Conservation (phyloP, 129 eudicot species). For the Escallonia herrerae region DNA sequence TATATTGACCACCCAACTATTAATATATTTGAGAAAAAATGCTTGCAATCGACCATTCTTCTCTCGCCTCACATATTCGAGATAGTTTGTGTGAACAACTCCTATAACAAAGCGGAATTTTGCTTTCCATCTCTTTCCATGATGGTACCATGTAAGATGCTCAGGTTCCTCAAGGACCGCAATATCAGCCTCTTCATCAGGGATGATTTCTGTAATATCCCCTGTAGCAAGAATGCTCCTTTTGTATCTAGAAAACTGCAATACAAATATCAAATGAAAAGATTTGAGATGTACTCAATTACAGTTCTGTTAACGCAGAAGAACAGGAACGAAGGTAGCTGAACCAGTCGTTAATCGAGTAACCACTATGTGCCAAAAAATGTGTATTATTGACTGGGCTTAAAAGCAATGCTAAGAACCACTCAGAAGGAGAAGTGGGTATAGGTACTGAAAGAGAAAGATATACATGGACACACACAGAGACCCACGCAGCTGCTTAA, state of each 20-base stretch:
- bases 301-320: too few species aligned
- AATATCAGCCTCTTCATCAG: slow-evolving; percentile 91
- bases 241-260: slow-evolving; percentile 73
- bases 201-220: slow-evolving; percentile 79
- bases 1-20: slow-evolving; percentile 85
- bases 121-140: slow-evolving; percentile 86
- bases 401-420: too few species aligned
- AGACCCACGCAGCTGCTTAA: too few species aligned
- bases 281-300: too few species aligned
- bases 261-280: background rate
- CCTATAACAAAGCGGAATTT: slow-evolving; percentile 81
- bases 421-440: too few species aligned
- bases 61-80: slow-evolving; percentile 89
- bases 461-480: too few species aligned
- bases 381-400: too few species aligned
- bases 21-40: slow-evolving; percentile 59
- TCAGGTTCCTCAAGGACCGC: slow-evolving; percentile 99
- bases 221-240: slow-evolving; percentile 96
- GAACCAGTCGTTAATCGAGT: too few species aligned
- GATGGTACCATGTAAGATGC: slow-evolving; percentile 99
- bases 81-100: slow-evolving; percentile 85
- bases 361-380: too few species aligned
- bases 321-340: too few species aligned
- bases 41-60: slow-evolving; percentile 70
- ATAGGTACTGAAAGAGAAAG: too few species aligned